Evolutionary conservation across 177 flowering plant genomes (phyloP).

Genomic region (Vitis hybrid): DNA sequence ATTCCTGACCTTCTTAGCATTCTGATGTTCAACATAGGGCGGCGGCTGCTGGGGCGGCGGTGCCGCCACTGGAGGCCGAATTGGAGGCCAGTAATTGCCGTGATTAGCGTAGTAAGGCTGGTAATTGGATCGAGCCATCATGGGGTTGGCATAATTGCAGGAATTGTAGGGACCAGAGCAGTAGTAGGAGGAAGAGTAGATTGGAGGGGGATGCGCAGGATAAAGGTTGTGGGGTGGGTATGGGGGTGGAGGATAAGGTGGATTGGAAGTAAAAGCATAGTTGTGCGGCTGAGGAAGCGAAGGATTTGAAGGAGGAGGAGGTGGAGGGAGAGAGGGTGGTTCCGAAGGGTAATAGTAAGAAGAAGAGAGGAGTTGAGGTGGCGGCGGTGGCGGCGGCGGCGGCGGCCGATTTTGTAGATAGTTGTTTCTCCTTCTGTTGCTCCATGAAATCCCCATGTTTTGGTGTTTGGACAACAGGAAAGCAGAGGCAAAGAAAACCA

Average conservation of each 20-base stretch:
- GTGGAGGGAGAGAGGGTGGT: constrained; percentile 14
- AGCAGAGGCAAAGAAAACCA: background rate
- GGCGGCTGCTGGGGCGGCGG: constrained; percentile 42
- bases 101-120: constrained; percentile 32
- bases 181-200: constrained; percentile 18
- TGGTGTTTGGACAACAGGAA: constrained; percentile 7
- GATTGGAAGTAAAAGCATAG: constrained; percentile 8
- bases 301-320: constrained; percentile 13
- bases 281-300: constrained; percentile 1
- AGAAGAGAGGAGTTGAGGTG: constrained; percentile 17
- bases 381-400: constrained; percentile 15
- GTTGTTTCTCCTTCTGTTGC: constrained; percentile 40
- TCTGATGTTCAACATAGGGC: constrained; percentile 67
- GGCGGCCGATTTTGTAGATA: too few species aligned
- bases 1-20: constrained; percentile 73
- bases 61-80: constrained; percentile 20
- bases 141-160: constrained; percentile 23
- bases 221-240: constrained; percentile 16
- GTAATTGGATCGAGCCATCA: constrained; percentile 21
- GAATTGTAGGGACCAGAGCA: constrained; percentile 16
- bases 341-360: constrained; percentile 19
- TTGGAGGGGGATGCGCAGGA: constrained; percentile 20
- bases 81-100: constrained; percentile 32
- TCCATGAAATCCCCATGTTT: constrained; percentile 55
- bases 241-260: constrained; percentile 21